Conservation (phyloP, 352 stramenopile genomes). For the Phytophthora cryptogea region DNA sequence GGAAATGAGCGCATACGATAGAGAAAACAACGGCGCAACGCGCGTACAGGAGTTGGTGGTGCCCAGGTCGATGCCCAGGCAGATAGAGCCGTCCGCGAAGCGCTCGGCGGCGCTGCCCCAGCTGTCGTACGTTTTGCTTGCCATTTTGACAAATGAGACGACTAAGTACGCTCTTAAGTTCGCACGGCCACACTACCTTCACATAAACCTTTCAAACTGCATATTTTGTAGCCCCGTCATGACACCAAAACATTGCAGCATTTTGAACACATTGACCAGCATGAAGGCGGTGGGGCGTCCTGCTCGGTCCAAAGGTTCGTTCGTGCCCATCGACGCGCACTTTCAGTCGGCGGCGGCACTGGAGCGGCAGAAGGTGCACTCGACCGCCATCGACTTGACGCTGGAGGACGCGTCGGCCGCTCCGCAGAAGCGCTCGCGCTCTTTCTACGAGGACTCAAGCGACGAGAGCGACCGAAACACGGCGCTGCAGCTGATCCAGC, state of each 20-base stretch:
- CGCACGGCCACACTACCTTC: too few relatives aligned
- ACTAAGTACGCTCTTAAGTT: too few relatives aligned
- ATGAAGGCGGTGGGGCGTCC: background rate
- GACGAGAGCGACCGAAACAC: conserved; percentile 54
- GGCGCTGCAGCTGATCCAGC: conserved; percentile 54
- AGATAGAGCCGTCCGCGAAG: conserved; percentile 75
- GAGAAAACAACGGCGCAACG: background rate
- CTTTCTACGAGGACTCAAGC: conserved; percentile 68
- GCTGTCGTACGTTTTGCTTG: conserved; percentile 67
- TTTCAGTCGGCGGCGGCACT: conserved; percentile 46
- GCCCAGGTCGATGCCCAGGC: conserved; percentile 99
- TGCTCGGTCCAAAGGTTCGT: conserved; percentile 6
- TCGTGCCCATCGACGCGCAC: conserved; percentile 61
- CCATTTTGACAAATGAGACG: too few relatives aligned
- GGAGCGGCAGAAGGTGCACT: conserved; percentile 5
- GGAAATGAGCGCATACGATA: background rate
- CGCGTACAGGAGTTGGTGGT: conserved; percentile 98
- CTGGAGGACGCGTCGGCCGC: conserved; percentile 3
- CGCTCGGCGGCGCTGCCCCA: conserved; percentile 72
- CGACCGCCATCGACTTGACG: conserved; percentile 56
- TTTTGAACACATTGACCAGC: too few relatives aligned
- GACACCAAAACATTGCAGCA: too few relatives aligned
- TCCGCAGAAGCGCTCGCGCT: conserved; percentile 14
- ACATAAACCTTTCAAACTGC: too few relatives aligned
- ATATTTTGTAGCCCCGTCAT: too few relatives aligned